Percentiles rank a stretch among this genome's conserved stretches.
phyloP scores from a whole-genome alignment of 2,329 filamentous ascomycete genomes.

The Escovopsis sp. region DNA sequence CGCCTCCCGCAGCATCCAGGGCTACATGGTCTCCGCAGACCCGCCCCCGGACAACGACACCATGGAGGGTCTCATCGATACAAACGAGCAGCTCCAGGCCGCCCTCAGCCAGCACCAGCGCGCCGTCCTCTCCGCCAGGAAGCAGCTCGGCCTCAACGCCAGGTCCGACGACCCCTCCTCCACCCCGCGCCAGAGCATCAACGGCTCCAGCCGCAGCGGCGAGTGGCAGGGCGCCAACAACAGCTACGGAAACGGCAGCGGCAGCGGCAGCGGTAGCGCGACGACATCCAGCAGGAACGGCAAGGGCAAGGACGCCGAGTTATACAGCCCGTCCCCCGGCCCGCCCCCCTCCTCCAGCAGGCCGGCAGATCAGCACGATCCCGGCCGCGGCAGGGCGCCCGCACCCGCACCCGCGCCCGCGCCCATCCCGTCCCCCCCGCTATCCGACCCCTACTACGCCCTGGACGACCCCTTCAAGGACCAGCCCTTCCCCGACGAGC shows the following conservation, averaged over 20 bases:
- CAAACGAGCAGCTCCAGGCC: slow-evolving; percentile 77
- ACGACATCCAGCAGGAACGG: slow-evolving; percentile 8
- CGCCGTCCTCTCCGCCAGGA: slow-evolving; percentile 51
- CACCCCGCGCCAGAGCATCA: slow-evolving; percentile 13
- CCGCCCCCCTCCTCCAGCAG: slow-evolving; percentile 6
- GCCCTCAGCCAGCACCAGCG: slow-evolving; percentile 76
- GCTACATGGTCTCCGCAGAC: slow-evolving; percentile 67
- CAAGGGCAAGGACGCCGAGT: slow-evolving; percentile 22
- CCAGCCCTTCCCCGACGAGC: slow-evolving; percentile 15
- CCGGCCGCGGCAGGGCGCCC: slow-evolving; percentile 11
- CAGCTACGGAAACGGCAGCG: slow-evolving; percentile 3
- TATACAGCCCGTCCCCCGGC: slow-evolving; percentile 12
- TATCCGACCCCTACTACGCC: slow-evolving; percentile 1
- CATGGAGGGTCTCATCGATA: slow-evolving; percentile 84
- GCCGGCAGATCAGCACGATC: slow-evolving; percentile 8
- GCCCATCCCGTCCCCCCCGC: neutral
- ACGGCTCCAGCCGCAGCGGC: slow-evolving; percentile 16
- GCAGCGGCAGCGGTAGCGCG: neutral
- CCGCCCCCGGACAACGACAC: slow-evolving; percentile 84
- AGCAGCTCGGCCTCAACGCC: slow-evolving; percentile 30
- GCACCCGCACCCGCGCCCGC: too few species aligned
- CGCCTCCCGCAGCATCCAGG: slow-evolving; percentile 68
- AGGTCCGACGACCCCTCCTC: slow-evolving; percentile 10
- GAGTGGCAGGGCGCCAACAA: slow-evolving; percentile 4
- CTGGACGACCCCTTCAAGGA: slow-evolving; percentile 18